phyloP scores from a whole-genome alignment of 768 basidiomycete species.

The Collybia nuda region DNA sequence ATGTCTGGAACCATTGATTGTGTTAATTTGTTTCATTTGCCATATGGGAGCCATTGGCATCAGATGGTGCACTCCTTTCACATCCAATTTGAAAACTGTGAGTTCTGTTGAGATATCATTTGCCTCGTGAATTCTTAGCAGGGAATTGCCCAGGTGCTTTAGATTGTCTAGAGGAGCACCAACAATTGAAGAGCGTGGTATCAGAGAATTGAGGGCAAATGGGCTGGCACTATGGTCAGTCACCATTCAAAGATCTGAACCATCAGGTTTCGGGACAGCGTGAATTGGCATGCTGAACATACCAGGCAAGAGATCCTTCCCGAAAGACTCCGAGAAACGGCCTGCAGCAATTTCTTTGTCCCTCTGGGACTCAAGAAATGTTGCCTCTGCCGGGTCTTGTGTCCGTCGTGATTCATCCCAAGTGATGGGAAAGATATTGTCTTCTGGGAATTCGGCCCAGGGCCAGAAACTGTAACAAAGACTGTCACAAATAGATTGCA shows the following conservation, averaged over 20 bases:
- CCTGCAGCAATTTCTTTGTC: conserved; percentile 14
- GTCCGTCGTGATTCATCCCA: no score
- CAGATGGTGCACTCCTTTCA: conserved; percentile 29
- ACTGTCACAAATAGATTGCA: conserved; percentile 22
- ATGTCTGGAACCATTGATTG: conserved; percentile 21
- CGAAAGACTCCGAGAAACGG: conserved; percentile 23
- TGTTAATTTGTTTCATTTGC: conserved; percentile 32
- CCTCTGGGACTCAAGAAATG: conserved; percentile 16
- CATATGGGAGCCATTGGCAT: conserved; percentile 29
- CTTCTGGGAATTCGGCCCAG: conserved; percentile 12
- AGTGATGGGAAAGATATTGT: no score
- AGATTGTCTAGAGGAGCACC: conserved; percentile 18
- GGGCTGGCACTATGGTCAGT: conserved; percentile 32
- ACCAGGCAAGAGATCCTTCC: conserved; percentile 24
- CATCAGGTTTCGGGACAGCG: conserved; percentile 28
- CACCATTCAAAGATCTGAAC: conserved; percentile 31
- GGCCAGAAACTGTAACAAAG: conserved; percentile 42
- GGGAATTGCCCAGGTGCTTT: conserved; percentile 6
- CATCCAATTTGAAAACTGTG: conserved; percentile 36
- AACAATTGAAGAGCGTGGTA: conserved; percentile 2
- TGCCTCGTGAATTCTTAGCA: background rate
- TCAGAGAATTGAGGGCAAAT: conserved; percentile 25
- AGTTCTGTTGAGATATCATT: conserved; percentile 8
- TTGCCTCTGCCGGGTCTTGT: background rate
- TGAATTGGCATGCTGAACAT: conserved; percentile 35